These are phyloP conservation scores for Epichloe uncinata DNA, from an alignment of 2,329 filamentous ascomycete species.

Conservation along the genomic window DNA sequence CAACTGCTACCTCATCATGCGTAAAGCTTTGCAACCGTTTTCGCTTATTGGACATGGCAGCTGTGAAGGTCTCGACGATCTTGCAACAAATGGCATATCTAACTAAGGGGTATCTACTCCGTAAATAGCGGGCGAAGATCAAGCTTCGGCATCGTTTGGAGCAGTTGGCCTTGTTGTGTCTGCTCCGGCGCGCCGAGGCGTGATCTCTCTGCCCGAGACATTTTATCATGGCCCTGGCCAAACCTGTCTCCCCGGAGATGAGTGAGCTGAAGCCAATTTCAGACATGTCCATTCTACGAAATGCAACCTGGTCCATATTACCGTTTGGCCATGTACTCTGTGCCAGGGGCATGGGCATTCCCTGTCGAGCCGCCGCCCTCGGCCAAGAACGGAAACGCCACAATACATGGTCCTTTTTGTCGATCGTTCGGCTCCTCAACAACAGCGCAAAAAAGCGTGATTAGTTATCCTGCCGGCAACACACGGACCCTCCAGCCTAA, in stretches of 20 bases:
- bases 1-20: not conserved
- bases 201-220: conserved; percentile 8
- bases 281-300: not conserved
- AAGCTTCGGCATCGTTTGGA: not conserved
- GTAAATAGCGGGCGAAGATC: not conserved
- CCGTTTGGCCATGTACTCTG: not conserved
- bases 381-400: not conserved
- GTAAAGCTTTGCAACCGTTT: not conserved
- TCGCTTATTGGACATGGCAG: not conserved
- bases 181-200: conserved; percentile 1
- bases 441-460: not conserved
- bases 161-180: not conserved
- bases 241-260: conserved; percentile 3
- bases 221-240: conserved; percentile 5
- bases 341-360: not conserved
- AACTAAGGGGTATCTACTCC: too few relatives aligned
- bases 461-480: not conserved
- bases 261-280: not conserved
- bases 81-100: not conserved
- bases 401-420: not conserved
- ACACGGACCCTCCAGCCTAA: not conserved
- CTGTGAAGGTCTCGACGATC: not conserved
- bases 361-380: too few relatives aligned
- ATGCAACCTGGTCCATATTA: not conserved
- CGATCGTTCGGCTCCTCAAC: not conserved